Conservation (phyloP, 495 filamentous ascomycete species). For the Tuber magnatum region DNA sequence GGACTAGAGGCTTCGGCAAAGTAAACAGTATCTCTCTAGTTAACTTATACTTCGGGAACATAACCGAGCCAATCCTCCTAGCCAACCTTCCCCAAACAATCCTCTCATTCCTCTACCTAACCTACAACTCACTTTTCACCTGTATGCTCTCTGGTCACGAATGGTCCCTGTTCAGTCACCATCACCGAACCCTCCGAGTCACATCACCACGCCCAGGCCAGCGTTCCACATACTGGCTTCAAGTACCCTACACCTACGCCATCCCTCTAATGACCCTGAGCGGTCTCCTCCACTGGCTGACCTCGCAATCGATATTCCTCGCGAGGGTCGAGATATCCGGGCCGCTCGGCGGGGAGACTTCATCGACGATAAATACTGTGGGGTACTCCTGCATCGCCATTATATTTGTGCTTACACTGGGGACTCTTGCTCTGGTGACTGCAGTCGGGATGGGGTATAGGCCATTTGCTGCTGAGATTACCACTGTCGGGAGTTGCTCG, state of each 20-base stretch:
- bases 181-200: conserved; percentile 6
- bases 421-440: conserved; percentile 1
- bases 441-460: neutral
- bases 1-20: conserved; percentile 10
- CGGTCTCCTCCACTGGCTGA: conserved; percentile 40
- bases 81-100: conserved; percentile 45
- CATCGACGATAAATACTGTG: neutral
- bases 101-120: conserved; percentile 45
- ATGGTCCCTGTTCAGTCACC: too few relatives aligned
- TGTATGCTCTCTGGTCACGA: too few relatives aligned
- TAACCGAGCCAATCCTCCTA: conserved; percentile 27
- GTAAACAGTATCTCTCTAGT: neutral
- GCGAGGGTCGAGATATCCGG: conserved; percentile 36
- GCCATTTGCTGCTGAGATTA: neutral
- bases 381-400: conserved; percentile 15
- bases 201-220: conserved; percentile 41
- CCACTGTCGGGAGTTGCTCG: neutral
- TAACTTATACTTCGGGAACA: conserved; percentile 12
- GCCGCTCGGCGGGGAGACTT: conserved; percentile 40
- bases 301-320: conserved; percentile 24
- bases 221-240: conserved; percentile 43
- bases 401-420: neutral
- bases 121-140: conserved; percentile 40
- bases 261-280: conserved; percentile 35
- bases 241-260: conserved; percentile 35